Percentiles rank a stretch among this genome's conserved stretches.
These are phyloP conservation scores for Trametopsis cervina DNA, from an alignment of 768 basidiomycete species.

Conservation along the genomic window DNA sequence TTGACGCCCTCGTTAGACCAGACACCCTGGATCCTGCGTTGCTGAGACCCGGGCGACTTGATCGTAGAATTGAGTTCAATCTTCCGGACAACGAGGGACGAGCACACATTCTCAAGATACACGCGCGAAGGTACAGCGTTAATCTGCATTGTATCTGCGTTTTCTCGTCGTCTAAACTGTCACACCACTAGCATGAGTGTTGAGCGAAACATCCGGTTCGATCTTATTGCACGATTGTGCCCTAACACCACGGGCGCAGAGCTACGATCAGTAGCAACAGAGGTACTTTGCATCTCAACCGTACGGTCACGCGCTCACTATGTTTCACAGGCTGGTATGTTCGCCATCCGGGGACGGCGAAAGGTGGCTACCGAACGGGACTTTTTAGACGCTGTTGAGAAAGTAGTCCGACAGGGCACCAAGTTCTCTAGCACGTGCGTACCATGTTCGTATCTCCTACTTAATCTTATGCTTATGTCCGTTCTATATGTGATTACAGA, in stretches of 20 bases:
- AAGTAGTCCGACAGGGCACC: slow-evolving; percentile 94
- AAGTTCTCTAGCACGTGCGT: slow-evolving; percentile 97
- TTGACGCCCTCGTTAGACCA: slow-evolving; percentile 49
- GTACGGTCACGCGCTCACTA: slow-evolving; percentile 1
- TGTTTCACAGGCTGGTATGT: slow-evolving; percentile 88
- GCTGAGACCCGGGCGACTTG: slow-evolving; percentile 90
- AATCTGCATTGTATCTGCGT: not conserved
- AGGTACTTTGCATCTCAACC: slow-evolving; percentile 39
- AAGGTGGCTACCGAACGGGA: slow-evolving; percentile 97
- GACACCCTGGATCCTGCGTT: slow-evolving; percentile 98
- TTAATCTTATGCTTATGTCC: not conserved
- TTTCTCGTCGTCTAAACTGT: not conserved
- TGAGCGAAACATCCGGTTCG: slow-evolving; percentile 94
- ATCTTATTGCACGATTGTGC: slow-evolving; percentile 93
- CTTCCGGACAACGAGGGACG: slow-evolving; percentile 94
- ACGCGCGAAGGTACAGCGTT: slow-evolving; percentile 73
- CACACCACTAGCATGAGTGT: slow-evolving; percentile 76
- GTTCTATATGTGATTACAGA: slow-evolving; percentile 31
- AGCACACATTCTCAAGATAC: slow-evolving; percentile 94
- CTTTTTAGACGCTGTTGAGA: slow-evolving; percentile 97
- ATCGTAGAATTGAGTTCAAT: slow-evolving; percentile 95
- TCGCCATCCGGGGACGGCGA: slow-evolving; percentile 92
- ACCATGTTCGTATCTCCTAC: not conserved
- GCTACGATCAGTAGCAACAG: slow-evolving; percentile 92
- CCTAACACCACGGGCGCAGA: slow-evolving; percentile 99